Evolutionary conservation across 441 rosid genomes (phyloP).

Genomic region (Lepidium campestre): DNA sequence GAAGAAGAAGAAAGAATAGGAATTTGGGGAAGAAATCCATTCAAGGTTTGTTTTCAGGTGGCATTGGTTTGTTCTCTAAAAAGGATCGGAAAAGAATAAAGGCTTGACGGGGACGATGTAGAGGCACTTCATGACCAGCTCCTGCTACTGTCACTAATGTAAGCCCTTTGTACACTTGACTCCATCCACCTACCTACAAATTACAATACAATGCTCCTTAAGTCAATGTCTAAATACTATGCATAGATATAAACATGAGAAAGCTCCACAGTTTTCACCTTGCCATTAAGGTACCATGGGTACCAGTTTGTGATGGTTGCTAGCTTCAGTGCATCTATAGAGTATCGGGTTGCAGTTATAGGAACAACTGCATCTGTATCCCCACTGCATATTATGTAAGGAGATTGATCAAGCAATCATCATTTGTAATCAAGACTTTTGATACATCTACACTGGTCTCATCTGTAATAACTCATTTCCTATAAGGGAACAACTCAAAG

Average conservation of each 20-base stretch:
- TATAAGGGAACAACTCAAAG: not conserved
- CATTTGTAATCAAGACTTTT: not conserved
- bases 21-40: not conserved
- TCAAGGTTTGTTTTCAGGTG: conserved; percentile 20
- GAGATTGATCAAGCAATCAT: conserved; percentile 11
- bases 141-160: conserved; percentile 76
- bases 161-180: conserved; percentile 83
- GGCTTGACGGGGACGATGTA: conserved; percentile 79
- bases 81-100: conserved; percentile 83
- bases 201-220: not conserved
- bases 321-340: conserved; percentile 75
- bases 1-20: conserved; percentile 15
- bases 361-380: conserved; percentile 96
- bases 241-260: conserved; percentile 5
- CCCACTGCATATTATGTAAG: conserved; percentile 50
- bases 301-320: conserved; percentile 73
- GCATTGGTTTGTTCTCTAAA: conserved; percentile 69
- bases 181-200: conserved; percentile 93
- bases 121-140: conserved; percentile 94
- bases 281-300: conserved; percentile 69
- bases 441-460: not conserved
- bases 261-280: conserved; percentile 10
- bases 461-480: not conserved
- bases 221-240: not conserved
- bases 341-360: conserved; percentile 78